phyloP scores from a whole-genome alignment of 108 stramenopile genomes.

The Chaetoceros muelleri region DNA sequence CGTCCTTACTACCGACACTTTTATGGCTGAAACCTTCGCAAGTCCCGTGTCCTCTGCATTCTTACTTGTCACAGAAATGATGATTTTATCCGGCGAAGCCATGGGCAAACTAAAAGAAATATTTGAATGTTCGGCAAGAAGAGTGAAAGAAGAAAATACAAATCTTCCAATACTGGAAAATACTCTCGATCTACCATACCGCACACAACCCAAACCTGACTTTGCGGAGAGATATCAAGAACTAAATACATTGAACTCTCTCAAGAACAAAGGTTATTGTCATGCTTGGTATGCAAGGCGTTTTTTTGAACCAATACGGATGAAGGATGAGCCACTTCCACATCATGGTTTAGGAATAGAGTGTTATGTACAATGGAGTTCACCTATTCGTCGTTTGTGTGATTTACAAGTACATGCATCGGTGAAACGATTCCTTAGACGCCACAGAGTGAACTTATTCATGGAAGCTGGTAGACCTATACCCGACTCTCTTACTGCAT shows the following conservation, averaged over 20 bases:
- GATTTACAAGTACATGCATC: conserved; percentile 50
- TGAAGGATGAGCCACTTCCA: conserved; percentile 30
- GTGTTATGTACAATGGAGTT: conserved; percentile 74
- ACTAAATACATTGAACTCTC: too few relatives aligned
- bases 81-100: conserved; percentile 80
- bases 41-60: conserved; percentile 46
- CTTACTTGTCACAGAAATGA: conserved; percentile 69
- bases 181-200: conserved; percentile 42
- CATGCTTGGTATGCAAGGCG: conserved; percentile 72
- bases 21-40: background rate
- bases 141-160: conserved; percentile 1
- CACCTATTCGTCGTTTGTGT: conserved; percentile 58
- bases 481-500: conserved; percentile 25
- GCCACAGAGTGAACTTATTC: conserved; percentile 37
- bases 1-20: background rate
- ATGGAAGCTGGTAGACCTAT: conserved; percentile 24
- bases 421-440: conserved; percentile 64
- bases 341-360: conserved; percentile 71
- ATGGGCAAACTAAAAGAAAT: conserved; percentile 54
- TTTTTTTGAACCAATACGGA: conserved; percentile 47
- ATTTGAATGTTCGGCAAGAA: conserved; percentile 14
- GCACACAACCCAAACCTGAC: conserved; percentile 43
- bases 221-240: conserved; percentile 2
- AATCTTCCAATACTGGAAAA: conserved; percentile 14
- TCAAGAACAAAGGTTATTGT: conserved; percentile 30